Percentiles rank a stretch among this genome's conserved stretches.
Evolutionary conservation across 768 basidiomycete species (phyloP).

Genomic region (Sarcomyxa edulis): DNA sequence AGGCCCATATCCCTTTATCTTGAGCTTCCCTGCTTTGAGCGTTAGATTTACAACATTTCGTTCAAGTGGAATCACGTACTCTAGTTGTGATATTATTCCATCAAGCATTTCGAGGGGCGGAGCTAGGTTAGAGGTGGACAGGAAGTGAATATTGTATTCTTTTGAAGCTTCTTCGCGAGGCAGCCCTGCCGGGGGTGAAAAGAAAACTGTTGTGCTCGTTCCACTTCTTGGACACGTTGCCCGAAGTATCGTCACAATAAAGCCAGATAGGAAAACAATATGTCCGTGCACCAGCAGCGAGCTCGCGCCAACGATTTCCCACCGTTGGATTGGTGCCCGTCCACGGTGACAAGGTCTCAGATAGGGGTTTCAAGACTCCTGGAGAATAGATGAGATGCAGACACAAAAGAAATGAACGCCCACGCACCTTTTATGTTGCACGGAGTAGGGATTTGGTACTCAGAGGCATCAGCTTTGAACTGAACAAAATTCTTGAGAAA

Average conservation of each 20-base stretch:
- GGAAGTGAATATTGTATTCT: conserved; percentile 34
- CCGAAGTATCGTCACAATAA: conserved; percentile 41
- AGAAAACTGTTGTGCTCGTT: conserved; percentile 38
- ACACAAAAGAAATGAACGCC: conserved; percentile 13
- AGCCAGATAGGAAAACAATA: conserved; percentile 28
- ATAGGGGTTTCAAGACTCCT: conserved; percentile 1
- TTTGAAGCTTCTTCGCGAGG: conserved; percentile 20
- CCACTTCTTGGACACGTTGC: conserved; percentile 42
- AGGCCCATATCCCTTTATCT: conserved; percentile 30
- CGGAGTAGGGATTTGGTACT: too few relatives aligned
- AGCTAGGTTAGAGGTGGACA: conserved; percentile 34
- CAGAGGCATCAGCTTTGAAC: too few relatives aligned
- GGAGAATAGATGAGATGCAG: not conserved
- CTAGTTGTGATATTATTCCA: conserved; percentile 23
- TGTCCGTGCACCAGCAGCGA: conserved; percentile 24
- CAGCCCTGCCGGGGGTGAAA: conserved; percentile 30
- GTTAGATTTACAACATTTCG: too few relatives aligned
- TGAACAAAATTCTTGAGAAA: conserved; percentile 4
- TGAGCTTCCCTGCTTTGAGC: conserved; percentile 23
- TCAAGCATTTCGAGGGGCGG: conserved; percentile 40
- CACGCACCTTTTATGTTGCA: conserved; percentile 6
- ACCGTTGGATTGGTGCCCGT: conserved; percentile 10
- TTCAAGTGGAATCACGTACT: too few relatives aligned
- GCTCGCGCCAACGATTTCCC: conserved; percentile 21
- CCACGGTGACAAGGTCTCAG: conserved; percentile 4